A percentile compares a stretch with the other conserved stretches of the same genome.
Evolutionary conservation across 352 stramenopile species (phyloP).

Genomic region (Phytophthora hybrid): DNA sequence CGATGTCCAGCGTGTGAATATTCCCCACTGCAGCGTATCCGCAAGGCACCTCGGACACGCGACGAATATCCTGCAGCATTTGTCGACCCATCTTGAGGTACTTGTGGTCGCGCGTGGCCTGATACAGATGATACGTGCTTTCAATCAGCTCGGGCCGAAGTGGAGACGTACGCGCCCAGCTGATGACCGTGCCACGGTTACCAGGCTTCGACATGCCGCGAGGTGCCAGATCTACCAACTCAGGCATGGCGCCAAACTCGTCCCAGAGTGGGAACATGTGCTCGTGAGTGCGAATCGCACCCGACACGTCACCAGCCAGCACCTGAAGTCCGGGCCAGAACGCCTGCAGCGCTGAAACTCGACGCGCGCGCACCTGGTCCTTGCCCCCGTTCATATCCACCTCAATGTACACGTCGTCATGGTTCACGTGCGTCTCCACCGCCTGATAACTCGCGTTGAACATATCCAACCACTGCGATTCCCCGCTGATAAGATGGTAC

Average conservation of each 20-base stretch:
- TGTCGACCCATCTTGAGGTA: constrained; percentile 92
- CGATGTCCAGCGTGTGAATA: constrained; percentile 90
- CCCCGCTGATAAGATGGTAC: constrained; percentile 95
- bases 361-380: constrained; percentile 59
- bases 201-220: constrained; percentile 37
- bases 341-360: constrained; percentile 92
- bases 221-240: constrained; percentile 91
- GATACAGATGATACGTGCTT: constrained; percentile 96
- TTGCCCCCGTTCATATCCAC: constrained; percentile 88
- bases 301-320: constrained; percentile 92
- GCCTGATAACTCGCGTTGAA: constrained; percentile 87
- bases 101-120: constrained; percentile 88
- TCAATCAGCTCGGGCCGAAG: constrained; percentile 98
- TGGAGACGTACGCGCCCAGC: constrained; percentile 88
- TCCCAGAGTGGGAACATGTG: constrained; percentile 96
- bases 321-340: constrained; percentile 98
- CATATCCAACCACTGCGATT: constrained; percentile 93
- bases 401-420: constrained; percentile 82
- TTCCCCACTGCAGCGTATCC: constrained; percentile 94
- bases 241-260: constrained; percentile 95
- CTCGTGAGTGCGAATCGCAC: constrained; percentile 92
- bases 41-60: constrained; percentile 89
- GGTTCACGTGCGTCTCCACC: constrained; percentile 81
- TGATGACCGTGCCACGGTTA: constrained; percentile 61
- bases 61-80: constrained; percentile 89